Percentiles rank a stretch among this genome's conserved stretches.
Evolutionary conservation across 2,329 filamentous ascomycete genomes (phyloP).

Genomic region (Rhexocercosporidium sp.): DNA sequence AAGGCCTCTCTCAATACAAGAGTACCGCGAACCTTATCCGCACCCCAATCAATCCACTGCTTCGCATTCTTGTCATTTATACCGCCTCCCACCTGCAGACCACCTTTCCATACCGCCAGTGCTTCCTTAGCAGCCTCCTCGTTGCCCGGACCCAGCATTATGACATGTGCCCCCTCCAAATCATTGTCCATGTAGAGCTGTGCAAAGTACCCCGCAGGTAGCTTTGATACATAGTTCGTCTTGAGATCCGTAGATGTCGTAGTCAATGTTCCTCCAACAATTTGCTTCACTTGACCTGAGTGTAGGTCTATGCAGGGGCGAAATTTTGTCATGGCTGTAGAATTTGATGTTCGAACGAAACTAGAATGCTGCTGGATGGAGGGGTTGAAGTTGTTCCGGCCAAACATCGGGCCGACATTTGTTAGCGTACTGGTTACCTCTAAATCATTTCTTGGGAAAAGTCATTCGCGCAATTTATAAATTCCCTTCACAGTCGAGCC

Average conservation of each 20-base stretch:
- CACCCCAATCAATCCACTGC: conserved; percentile 86
- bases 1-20: not conserved
- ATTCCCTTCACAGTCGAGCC: not conserved
- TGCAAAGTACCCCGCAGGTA: conserved; percentile 82
- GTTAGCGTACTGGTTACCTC: not conserved
- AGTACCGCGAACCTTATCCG: conserved; percentile 73
- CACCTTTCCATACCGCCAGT: conserved; percentile 76
- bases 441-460: conserved; percentile 13
- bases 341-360: conserved; percentile 11
- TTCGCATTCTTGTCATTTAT: conserved; percentile 85
- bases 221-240: conserved; percentile 90
- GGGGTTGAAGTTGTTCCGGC: not conserved
- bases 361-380: conserved; percentile 2
- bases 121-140: conserved; percentile 79
- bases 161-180: conserved; percentile 85
- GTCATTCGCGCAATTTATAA: not conserved
- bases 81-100: conserved; percentile 91
- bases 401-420: conserved; percentile 2
- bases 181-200: conserved; percentile 77
- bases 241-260: conserved; percentile 69
- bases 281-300: conserved; percentile 97
- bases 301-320: conserved; percentile 97
- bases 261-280: conserved; percentile 91
- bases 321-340: conserved; percentile 82
- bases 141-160: conserved; percentile 94